Conservation (phyloP, 2,329 filamentous ascomycete genomes). For the Phialophora tarda region DNA sequence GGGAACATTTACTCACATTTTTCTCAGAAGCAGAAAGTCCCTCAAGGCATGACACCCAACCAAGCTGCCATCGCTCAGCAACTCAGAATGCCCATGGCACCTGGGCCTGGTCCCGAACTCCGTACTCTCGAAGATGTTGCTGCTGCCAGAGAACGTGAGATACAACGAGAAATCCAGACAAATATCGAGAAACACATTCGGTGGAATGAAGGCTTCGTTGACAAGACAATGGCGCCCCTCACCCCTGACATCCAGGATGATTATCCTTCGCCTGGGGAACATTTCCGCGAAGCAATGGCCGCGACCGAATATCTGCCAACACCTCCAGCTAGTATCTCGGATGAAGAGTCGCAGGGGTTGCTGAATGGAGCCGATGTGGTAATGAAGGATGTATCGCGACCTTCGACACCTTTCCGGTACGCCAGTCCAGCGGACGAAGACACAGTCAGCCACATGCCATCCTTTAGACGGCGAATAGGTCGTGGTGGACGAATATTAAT, state of each 20-base stretch:
- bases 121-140: constrained; percentile 75
- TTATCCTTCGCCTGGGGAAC: constrained; percentile 52
- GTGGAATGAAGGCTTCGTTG: constrained; percentile 90
- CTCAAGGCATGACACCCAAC: constrained; percentile 61
- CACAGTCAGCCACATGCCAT: constrained; percentile 57
- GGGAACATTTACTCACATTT: constrained; percentile 46
- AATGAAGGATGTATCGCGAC: constrained; percentile 42
- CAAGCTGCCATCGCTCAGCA: constrained; percentile 68
- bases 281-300: constrained; percentile 67
- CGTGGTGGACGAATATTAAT: constrained; percentile 86
- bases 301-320: constrained; percentile 70
- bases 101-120: constrained; percentile 78
- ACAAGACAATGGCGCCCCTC: constrained; percentile 83
- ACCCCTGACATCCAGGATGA: constrained; percentile 73
- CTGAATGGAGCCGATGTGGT: constrained; percentile 34
- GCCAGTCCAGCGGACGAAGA: constrained; percentile 53
- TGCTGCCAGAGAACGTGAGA: constrained; percentile 79
- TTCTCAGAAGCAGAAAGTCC: constrained; percentile 73
- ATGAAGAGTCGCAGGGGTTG: constrained; percentile 45
- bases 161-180: constrained; percentile 80
- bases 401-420: constrained; percentile 45
- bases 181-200: constrained; percentile 86
- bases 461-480: constrained; percentile 82
- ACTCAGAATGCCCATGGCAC: constrained; percentile 69
- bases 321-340: constrained; percentile 55